Percentiles rank a stretch among this genome's conserved stretches.
Evolutionary conservation across 148 eudicot species (phyloP).

Genomic region (Silene conica): DNA sequence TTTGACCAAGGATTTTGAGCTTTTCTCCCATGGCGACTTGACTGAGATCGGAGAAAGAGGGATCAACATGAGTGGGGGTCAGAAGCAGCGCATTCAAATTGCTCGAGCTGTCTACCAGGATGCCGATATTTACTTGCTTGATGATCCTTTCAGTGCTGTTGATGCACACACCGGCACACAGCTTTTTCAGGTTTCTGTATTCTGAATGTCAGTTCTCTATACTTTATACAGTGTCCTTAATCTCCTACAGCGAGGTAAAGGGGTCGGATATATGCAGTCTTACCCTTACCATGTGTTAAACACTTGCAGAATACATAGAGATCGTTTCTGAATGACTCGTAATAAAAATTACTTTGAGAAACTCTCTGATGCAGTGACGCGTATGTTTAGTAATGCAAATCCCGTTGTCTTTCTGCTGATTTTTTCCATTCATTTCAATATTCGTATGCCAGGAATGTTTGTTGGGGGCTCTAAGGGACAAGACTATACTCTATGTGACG

Average conservation of each 20-base stretch:
- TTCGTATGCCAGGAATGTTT: slow-evolving; percentile 67
- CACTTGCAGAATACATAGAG: too few relatives aligned
- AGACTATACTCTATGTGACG: slow-evolving; percentile 82
- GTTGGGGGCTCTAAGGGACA: slow-evolving; percentile 79
- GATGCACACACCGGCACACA: slow-evolving; percentile 97
- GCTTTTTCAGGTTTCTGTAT: slow-evolving; percentile 68
- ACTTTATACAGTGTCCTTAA: too few relatives aligned
- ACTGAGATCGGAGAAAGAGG: slow-evolving; percentile 98
- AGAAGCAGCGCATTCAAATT: slow-evolving; percentile 96
- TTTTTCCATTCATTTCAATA: neutral
- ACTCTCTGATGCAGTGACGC: neutral
- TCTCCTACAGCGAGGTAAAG: too few relatives aligned
- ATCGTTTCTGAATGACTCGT: too few relatives aligned
- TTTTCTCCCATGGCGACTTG: slow-evolving; percentile 74
- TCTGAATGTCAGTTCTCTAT: neutral
- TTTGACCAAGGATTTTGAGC: slow-evolving; percentile 81
- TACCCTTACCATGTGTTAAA: too few relatives aligned
- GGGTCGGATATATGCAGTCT: neutral
- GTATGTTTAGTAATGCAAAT: neutral
- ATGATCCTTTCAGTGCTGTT: slow-evolving; percentile 98
- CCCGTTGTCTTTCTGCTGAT: neutral
- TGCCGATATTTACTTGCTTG: slow-evolving; percentile 90
- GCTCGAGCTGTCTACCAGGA: slow-evolving; percentile 97
- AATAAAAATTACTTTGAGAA: too few relatives aligned
- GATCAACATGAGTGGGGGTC: slow-evolving; percentile 98